phyloP scores from a whole-genome alignment of 2,329 filamentous ascomycete genomes.

The Claviceps sp. region DNA sequence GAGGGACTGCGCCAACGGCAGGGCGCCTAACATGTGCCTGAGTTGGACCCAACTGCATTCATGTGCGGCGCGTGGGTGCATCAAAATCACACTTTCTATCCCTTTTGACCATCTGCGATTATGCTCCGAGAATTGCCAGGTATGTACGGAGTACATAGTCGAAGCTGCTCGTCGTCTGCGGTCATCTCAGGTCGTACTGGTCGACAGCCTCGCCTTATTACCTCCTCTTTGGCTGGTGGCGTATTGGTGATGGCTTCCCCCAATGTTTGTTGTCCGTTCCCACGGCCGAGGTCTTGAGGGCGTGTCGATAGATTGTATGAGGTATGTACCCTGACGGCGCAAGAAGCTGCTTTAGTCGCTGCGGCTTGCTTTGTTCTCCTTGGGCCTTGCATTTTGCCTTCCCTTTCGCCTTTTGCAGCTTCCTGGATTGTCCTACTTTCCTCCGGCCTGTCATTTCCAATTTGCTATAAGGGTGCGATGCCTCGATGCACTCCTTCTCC shows the following conservation, averaged over 20 bases:
- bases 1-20: neutral
- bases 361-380: neutral
- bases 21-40: too few relatives aligned
- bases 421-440: neutral
- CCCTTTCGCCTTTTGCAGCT: neutral
- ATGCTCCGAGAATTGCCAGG: too few relatives aligned
- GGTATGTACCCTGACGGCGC: neutral
- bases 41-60: too few relatives aligned
- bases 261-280: neutral
- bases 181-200: too few relatives aligned
- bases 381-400: too few relatives aligned
- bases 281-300: neutral
- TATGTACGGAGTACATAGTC: too few relatives aligned
- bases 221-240: neutral
- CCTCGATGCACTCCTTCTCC: conserved; percentile 22
- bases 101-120: too few relatives aligned
- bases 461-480: conserved; percentile 41
- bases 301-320: conserved; percentile 3
- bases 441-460: conserved; percentile 5
- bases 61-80: too few relatives aligned
- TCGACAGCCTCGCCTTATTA: neutral
- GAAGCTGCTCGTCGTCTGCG: too few relatives aligned
- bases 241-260: neutral
- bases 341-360: neutral
- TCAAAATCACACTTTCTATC: too few relatives aligned